A percentile compares a stretch with the other conserved stretches of the same genome.
Conservation (phyloP, 1,284 basidiomycete species). For the Cryptococcus sp. region DNA sequence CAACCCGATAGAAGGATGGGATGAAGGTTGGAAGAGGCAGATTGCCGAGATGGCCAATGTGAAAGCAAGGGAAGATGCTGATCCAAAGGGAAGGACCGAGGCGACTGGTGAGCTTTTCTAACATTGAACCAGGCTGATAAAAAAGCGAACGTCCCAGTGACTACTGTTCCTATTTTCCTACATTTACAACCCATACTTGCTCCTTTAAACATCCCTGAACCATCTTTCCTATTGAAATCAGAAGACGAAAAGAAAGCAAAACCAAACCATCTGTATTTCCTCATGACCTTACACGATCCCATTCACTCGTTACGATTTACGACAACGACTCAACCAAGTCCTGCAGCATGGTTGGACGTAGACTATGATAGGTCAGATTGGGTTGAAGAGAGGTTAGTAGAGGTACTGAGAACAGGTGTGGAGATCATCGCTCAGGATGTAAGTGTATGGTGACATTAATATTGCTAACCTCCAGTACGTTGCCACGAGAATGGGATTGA, state of each 20-base stretch:
- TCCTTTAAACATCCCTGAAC: constrained; percentile 52
- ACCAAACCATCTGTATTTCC: constrained; percentile 69
- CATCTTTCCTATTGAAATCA: constrained; percentile 20
- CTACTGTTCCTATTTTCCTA: constrained; percentile 85
- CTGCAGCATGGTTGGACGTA: constrained; percentile 72
- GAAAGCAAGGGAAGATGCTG: constrained; percentile 30
- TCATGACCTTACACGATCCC: constrained; percentile 77
- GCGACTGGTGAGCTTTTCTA: constrained; percentile 17
- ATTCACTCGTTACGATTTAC: constrained; percentile 68
- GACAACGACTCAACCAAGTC: constrained; percentile 74
- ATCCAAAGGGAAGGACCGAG: constrained; percentile 27
- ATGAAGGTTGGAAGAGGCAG: constrained; percentile 73
- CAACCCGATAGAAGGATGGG: constrained; percentile 76
- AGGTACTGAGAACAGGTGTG: constrained; percentile 70
- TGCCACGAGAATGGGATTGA: constrained; percentile 45
- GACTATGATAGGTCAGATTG: constrained; percentile 85
- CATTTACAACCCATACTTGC: constrained; percentile 84
- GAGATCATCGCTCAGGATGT: constrained; percentile 80
- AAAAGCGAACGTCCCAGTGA: constrained; percentile 59
- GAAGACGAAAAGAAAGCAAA: constrained; percentile 16
- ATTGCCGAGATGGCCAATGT: constrained; percentile 48
- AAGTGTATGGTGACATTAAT: constrained; percentile 14
- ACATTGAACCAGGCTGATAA: not conserved
- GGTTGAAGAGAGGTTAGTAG: constrained; percentile 90
- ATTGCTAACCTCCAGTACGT: constrained; percentile 31